Evolutionary conservation across 2,329 filamentous ascomycete genomes (phyloP), one percentile per base, ranked within the genome.

Genomic region (Pyricularia pennisetigena): DNA sequence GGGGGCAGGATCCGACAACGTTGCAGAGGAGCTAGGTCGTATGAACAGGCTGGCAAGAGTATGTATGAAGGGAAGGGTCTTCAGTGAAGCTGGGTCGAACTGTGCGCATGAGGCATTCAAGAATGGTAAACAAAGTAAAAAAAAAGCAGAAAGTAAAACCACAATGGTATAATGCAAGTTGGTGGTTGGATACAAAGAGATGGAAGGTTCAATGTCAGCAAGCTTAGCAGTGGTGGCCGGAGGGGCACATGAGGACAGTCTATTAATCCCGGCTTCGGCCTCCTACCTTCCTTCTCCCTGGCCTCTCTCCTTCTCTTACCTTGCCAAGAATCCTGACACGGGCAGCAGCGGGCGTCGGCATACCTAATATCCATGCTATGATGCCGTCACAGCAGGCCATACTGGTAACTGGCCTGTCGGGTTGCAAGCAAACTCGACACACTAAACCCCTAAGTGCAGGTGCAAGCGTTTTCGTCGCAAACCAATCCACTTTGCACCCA

Each of bases 371-470:
- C 41, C 41, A 54, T 54, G 20, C 41, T 20, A 54, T 54, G 41
- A 54, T 54, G 41, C 41, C 41, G 41, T 54, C 41, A 54, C 41
- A 54, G 41, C 16, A 20, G 16, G 41, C 41, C 20, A 54, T n/a
- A 8, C 1, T 8, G 41, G 41, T 54, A 7, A 16, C 41, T n/a
- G 16, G 41, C 41, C 20, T 54, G 41, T 9, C 20, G 41, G 41
- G 7, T 54, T 54, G 20, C 20, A 54, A 54, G 41, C 41, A 12
- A 41, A 72, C 70, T 72, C 70, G 71, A 69, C 73, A 71, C 67
- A 71, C 82, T 85, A 84, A 81, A 81, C 83, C 83, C 81, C 81
- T 85, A 85, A 85, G 83, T 83, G 83, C 83, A 85, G 82, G 82
- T 85, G 76, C 76, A 80, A 76, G 78, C 80, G 80, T 67, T 41